phyloP scores from a whole-genome alignment of 306 rosid genomes.

The Phaseolus lunatus region DNA sequence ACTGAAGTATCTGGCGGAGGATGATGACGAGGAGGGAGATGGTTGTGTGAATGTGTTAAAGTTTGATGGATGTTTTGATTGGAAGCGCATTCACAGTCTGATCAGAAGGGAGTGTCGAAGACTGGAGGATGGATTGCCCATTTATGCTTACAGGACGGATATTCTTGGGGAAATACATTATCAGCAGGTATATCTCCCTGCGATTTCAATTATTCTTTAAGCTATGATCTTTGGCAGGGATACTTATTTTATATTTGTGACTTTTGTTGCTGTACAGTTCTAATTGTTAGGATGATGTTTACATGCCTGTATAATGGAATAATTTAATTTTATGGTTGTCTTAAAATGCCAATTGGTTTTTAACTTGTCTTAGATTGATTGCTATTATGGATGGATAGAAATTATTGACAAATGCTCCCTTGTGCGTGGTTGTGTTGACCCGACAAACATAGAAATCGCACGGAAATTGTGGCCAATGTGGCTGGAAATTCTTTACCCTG shows the following conservation, averaged over 20 bases:
- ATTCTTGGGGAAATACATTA: constrained; percentile 61
- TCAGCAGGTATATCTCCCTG: constrained; percentile 66
- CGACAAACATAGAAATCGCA: neutral
- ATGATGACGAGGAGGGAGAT: constrained; percentile 24
- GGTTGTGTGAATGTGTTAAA: constrained; percentile 44
- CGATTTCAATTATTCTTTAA: neutral
- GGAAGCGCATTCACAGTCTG: constrained; percentile 60
- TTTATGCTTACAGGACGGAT: constrained; percentile 77
- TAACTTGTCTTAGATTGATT: neutral
- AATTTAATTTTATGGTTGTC: too few relatives aligned
- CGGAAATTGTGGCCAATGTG: neutral
- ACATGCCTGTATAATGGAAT: neutral
- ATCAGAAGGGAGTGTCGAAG: constrained; percentile 75
- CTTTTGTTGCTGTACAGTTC: neutral
- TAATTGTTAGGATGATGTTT: neutral
- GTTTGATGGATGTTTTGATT: constrained; percentile 53
- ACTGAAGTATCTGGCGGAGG: constrained; percentile 58
- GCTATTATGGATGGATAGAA: neutral
- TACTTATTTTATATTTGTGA: neutral
- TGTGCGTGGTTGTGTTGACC: neutral
- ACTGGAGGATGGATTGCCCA: constrained; percentile 81
- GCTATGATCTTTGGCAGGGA: neutral
- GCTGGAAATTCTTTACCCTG: neutral
- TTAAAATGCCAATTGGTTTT: too few relatives aligned
- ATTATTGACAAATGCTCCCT: neutral